Percentiles rank a stretch among this genome's conserved stretches.
These are phyloP conservation scores for Globisporangium spiculum DNA, from an alignment of 352 stramenopile genomes.

Conservation along the genomic window DNA sequence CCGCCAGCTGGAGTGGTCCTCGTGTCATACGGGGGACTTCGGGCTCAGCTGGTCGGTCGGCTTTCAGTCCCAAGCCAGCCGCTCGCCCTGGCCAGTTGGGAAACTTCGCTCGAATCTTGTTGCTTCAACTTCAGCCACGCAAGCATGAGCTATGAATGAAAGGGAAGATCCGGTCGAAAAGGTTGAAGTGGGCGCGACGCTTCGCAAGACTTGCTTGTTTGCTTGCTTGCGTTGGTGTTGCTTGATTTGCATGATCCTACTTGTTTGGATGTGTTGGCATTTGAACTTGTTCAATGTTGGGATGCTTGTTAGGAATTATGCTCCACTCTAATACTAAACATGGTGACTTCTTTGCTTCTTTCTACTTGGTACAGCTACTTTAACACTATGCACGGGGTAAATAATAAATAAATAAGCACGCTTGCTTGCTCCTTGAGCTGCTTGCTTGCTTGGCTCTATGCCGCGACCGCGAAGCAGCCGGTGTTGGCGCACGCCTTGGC, in stretches of 20 bases:
- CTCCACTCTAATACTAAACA: conserved; percentile 5
- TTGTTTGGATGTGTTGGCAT: background rate
- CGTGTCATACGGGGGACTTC: background rate
- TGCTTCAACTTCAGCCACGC: background rate
- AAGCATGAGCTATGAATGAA: background rate
- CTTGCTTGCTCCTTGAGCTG: background rate
- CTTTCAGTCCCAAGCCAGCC: background rate
- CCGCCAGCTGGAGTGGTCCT: background rate
- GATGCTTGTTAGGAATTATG: background rate
- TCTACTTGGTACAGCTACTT: conserved; percentile 14
- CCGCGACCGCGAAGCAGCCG: conserved; percentile 5
- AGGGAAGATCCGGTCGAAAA: background rate
- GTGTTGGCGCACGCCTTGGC: conserved; percentile 1
- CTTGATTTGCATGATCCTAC: background rate
- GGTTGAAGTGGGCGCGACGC: background rate
- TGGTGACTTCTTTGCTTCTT: background rate
- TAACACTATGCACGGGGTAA: conserved; percentile 10
- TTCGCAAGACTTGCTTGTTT: background rate
- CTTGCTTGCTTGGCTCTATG: background rate
- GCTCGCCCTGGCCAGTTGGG: background rate
- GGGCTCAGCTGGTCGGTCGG: background rate
- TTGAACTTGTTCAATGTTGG: background rate
- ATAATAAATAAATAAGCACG: conserved; percentile 15
- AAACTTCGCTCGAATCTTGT: background rate
- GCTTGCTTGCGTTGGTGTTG: background rate